Evolutionary conservation across 306 rosid genomes (phyloP).

Genomic region (Quercus variabilis): DNA sequence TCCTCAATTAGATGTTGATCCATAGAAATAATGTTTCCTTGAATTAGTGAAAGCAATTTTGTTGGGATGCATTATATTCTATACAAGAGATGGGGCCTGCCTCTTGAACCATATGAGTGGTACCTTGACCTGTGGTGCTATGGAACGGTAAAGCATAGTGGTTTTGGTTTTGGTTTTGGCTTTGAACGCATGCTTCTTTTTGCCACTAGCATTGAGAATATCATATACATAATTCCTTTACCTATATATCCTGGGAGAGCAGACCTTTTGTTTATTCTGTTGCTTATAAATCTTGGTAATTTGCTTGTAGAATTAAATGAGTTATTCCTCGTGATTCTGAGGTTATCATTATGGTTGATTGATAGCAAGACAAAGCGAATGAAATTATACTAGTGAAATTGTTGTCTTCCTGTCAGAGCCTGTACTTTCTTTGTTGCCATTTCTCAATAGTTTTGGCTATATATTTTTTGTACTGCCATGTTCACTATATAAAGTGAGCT

Average conservation of each 20-base stretch:
- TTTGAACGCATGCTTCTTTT: slow-evolving; percentile 91
- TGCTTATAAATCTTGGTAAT: not conserved
- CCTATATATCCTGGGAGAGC: slow-evolving; percentile 95
- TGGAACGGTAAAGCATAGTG: slow-evolving; percentile 80
- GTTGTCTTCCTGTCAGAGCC: not conserved
- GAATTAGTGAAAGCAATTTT: not conserved
- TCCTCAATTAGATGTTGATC: too few relatives aligned
- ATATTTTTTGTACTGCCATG: too few relatives aligned
- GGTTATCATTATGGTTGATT: not conserved
- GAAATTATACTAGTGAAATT: not conserved
- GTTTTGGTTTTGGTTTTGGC: slow-evolving; percentile 94
- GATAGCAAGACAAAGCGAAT: not conserved
- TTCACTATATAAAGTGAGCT: too few relatives aligned
- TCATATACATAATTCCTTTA: slow-evolving; percentile 88
- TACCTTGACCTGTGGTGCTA: slow-evolving; percentile 88
- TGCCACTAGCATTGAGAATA: slow-evolving; percentile 86
- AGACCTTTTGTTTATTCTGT: slow-evolving; percentile 50
- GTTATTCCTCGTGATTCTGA: not conserved
- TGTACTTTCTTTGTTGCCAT: not conserved
- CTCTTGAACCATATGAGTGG: slow-evolving; percentile 89
- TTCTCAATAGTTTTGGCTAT: not conserved
- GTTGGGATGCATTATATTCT: not conserved
- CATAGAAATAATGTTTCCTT: not conserved
- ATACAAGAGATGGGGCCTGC: slow-evolving; percentile 69
- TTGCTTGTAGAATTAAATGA: not conserved